Base-by-base conservation (phyloP, 331 rosid species). In the Malus hybrid region DNA sequence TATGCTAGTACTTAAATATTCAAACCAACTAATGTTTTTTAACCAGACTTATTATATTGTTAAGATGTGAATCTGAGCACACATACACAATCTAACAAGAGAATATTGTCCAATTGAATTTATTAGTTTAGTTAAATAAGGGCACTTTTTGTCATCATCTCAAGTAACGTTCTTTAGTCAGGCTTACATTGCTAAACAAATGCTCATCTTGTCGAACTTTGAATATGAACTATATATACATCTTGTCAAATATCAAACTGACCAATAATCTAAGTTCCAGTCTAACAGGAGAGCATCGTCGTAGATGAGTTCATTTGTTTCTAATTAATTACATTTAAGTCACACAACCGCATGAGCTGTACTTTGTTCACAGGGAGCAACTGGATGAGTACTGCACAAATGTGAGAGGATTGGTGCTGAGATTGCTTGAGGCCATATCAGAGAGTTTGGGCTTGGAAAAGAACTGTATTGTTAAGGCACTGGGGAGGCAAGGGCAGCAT, bases 401-500 rank as follows among this genome's bases (percentile, higher is more conserved):
- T 24, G 82, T 84, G 34, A 82, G 90, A 70, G 78, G 78, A 8
- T 68, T 86, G 19, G 84, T 77, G 19, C 53, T 84, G 7, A 77
- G 66, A 48, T 69, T 86, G 22, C 58, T 86, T 0, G 90, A 77
- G 76, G 86, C 86, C 71, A 77, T 86, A 71, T 84, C 90, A 2
- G 88, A 86, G 77, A 77, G 90, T 75, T 52, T 86, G 52, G 88
- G 86, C 1, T 73, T 86, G 22, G 70, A 78, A 39, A 68, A 55
- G 60, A 80, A 77, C 32, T 0, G 14, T 53, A 77, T 82, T 19
- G 70, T 50, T 14, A 79, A 79, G 15, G 75, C 86, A n/a, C 32
- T 81, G 30, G 88, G 88, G n/a, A 82, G 22, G 46, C 88, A 84
- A 24, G 88, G 84, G 1, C 90, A 86, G 29, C 88, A 86, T 58